Conservation (phyloP, 1,284 basidiomycete genomes). For the Heterobasidion annosum region DNA sequence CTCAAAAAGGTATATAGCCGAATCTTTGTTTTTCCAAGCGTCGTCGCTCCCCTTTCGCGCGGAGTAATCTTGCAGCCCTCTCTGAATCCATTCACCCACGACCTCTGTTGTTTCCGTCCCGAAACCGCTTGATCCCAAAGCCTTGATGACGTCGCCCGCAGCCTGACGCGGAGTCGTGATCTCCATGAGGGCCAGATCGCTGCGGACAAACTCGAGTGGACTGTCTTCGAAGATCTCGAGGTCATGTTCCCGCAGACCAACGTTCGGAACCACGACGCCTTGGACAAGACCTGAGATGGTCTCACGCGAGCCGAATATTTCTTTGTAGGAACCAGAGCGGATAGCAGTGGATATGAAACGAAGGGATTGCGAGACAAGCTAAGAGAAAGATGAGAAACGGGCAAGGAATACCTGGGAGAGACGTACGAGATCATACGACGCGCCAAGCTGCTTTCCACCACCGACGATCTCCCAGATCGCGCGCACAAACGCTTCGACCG, state of each 20-base stretch:
- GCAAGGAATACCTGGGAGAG: background rate
- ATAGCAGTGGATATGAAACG: constrained; percentile 92
- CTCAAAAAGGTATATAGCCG: constrained; percentile 90
- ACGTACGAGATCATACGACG: constrained; percentile 76
- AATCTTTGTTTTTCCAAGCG: constrained; percentile 94
- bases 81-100: constrained; percentile 75
- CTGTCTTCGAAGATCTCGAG: constrained; percentile 97
- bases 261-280: constrained; percentile 91
- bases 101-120: constrained; percentile 82
- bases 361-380: constrained; percentile 91
- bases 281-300: constrained; percentile 82
- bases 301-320: constrained; percentile 61
- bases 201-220: constrained; percentile 90
- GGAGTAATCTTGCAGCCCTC: constrained; percentile 58
- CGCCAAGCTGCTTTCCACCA: constrained; percentile 56
- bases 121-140: constrained; percentile 72
- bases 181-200: constrained; percentile 75
- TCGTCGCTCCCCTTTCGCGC: constrained; percentile 47
- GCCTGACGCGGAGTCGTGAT: constrained; percentile 81
- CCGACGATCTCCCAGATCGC: constrained; percentile 89
- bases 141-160: constrained; percentile 87
- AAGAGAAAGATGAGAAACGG: background rate
- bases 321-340: constrained; percentile 72
- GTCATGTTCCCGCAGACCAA: constrained; percentile 81
- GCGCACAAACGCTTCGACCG: constrained; percentile 79